Evolutionary conservation across 2,329 filamentous ascomycete species (phyloP), one percentile per base, ranked within the genome.

Genomic region (Cryphonectria naterciae): DNA sequence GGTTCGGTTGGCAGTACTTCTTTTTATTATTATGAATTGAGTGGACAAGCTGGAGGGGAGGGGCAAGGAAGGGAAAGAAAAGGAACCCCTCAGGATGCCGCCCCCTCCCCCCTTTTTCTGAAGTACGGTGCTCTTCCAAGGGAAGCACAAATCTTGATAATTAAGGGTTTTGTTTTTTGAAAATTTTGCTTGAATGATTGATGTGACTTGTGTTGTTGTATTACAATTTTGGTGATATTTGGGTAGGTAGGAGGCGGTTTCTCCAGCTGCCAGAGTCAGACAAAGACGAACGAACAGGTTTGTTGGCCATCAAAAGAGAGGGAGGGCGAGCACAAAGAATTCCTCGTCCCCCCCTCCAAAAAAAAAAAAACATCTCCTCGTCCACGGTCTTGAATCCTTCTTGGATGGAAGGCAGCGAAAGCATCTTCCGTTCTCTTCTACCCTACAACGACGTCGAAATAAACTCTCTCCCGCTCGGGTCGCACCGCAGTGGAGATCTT

Each of bases 401-500:
- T 54, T 11, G n/a, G 11, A 11, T 11, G 49, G n/a, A 19, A 58
- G 54, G 28, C 52, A 56, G 15, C 25, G 17, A 19, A 28, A 19
- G 25, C 28, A 32, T 35, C 28, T 35, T 35, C 25, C 17, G 11
- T 19, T 32, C 15, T 28, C 25, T 17, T 28, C 22, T 49, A 22
- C 46, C 22, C 46, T 49, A 32, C 22, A 7, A 7, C 25, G 63
- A 46, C 15, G 63, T 65, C 43, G 28, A 52, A 52, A 49, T 65
- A 65, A 35, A 65, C 63, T 65, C 63, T 65, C 25, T 65, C 28
- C 43, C 25, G 25, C 63, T 49, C 63, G 63, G 63, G 63, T 65
- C 63, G 63, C 41, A 65, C 63, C 63, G 63, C 63, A 52, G 63
- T 46, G 63, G 63, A 32, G 63, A 32, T 58, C 10, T 11, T 32